Conservation (phyloP, 208 protist species). For the Acanthamoeba rhysodes region DNA sequence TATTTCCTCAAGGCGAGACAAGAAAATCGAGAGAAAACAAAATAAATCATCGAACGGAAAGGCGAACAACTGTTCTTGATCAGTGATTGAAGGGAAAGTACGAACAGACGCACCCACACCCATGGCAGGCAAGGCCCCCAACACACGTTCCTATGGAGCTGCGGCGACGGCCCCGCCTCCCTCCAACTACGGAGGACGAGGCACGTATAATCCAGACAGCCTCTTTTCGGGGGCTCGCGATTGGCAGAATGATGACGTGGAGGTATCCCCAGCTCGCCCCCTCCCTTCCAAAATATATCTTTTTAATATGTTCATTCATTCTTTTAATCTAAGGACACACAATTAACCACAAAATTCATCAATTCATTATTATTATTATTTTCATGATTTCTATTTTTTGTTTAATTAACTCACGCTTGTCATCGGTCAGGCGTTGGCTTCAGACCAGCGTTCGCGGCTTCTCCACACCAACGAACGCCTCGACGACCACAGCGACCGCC, state of each 20-base stretch:
- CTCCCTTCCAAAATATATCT: neutral
- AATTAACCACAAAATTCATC: neutral
- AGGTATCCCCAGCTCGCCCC: neutral
- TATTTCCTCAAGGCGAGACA: no score
- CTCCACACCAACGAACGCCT: neutral
- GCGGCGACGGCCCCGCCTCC: no score
- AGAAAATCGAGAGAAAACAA: no score
- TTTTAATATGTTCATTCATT: neutral
- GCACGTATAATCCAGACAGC: neutral
- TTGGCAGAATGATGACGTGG: conserved; percentile 18
- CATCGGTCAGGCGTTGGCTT: neutral
- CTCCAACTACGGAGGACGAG: neutral
- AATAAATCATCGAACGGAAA: no score
- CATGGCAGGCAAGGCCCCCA: neutral
- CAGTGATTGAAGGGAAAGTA: no score
- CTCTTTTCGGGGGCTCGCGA: neutral
- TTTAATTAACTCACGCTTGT: neutral
- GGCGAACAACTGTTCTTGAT: neutral
- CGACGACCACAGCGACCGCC: conserved; percentile 45
- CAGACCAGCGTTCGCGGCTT: conserved; percentile 31
- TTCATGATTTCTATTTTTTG: neutral
- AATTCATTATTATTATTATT: neutral
- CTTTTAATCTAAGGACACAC: neutral
- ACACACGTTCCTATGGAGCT: neutral
- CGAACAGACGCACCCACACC: no score